Evolutionary conservation across 1,284 basidiomycete genomes (phyloP).

Genomic region (Cryptococcus amylolentus): DNA sequence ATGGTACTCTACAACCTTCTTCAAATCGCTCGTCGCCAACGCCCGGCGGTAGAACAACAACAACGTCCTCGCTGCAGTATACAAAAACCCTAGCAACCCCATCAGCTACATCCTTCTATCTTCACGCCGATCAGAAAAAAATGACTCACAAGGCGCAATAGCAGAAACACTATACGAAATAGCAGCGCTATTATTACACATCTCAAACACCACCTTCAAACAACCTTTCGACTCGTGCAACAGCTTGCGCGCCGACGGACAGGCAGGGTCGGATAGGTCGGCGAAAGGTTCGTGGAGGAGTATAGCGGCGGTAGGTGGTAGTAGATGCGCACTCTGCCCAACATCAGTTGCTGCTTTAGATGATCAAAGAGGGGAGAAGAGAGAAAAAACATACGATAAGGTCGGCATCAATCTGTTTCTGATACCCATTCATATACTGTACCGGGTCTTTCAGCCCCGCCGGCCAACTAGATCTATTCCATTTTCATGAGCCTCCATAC

Average conservation of each 20-base stretch:
- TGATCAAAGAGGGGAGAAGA: not conserved
- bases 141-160: conserved; percentile 26
- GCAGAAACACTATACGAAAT: conserved; percentile 24
- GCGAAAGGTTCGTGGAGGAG: conserved; percentile 43
- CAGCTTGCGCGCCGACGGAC: conserved; percentile 25
- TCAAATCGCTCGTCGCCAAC: conserved; percentile 19
- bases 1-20: conserved; percentile 17
- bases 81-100: conserved; percentile 15
- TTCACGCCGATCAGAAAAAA: not conserved
- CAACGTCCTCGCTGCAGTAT: conserved; percentile 33
- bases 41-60: conserved; percentile 34
- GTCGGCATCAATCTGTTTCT: conserved; percentile 34
- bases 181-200: conserved; percentile 29
- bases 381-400: conserved; percentile 24
- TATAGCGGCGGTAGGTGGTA: conserved; percentile 33
- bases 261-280: conserved; percentile 25
- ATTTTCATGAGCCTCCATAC: not conserved
- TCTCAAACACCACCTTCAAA: conserved; percentile 29
- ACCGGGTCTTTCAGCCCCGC: conserved; percentile 34
- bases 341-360: not conserved
- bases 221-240: conserved; percentile 26
- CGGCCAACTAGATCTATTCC: conserved; percentile 28
- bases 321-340: conserved; percentile 26
- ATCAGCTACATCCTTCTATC: not conserved
- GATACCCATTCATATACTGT: conserved; percentile 17